Evolutionary conservation across 495 filamentous ascomycete genomes (phyloP).

Genomic region (Xylaria scruposa): DNA sequence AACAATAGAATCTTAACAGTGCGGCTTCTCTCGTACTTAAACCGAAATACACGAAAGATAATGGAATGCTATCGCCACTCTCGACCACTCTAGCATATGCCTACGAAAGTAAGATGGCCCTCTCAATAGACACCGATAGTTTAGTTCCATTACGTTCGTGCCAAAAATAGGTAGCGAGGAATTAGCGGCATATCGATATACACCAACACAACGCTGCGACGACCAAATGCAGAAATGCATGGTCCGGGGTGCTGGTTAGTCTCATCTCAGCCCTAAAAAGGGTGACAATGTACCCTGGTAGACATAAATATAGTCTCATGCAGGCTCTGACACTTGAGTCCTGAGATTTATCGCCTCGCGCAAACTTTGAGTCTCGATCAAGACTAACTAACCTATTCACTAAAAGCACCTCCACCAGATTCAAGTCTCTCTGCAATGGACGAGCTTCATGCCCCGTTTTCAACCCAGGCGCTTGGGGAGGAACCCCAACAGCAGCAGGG

Average conservation of each 20-base stretch:
- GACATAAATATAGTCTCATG: constrained; percentile 16
- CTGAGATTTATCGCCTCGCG: neutral
- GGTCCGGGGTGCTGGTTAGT: constrained; percentile 10
- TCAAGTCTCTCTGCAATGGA: constrained; percentile 23
- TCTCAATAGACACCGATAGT: neutral
- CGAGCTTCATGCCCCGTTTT: constrained; percentile 30
- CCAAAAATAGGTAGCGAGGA: constrained; percentile 21
- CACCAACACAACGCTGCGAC: neutral
- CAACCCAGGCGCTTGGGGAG: constrained; percentile 28
- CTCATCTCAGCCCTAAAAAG: constrained; percentile 23
- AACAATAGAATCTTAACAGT: neutral
- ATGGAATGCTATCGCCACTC: neutral
- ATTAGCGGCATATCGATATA: neutral
- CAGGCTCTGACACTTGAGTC: neutral
- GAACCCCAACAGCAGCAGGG: constrained; percentile 19
- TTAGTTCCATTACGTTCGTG: constrained; percentile 4
- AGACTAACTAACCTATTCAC: neutral
- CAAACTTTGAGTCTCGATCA: neutral
- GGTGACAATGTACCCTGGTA: neutral
- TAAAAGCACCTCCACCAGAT: neutral
- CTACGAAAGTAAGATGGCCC: neutral
- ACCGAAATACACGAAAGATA: neutral
- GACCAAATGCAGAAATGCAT: neutral
- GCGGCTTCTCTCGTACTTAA: neutral
- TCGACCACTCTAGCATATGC: neutral